Conservation (phyloP, 2,329 filamentous ascomycete genomes). For the Hypoxylon sp. region DNA sequence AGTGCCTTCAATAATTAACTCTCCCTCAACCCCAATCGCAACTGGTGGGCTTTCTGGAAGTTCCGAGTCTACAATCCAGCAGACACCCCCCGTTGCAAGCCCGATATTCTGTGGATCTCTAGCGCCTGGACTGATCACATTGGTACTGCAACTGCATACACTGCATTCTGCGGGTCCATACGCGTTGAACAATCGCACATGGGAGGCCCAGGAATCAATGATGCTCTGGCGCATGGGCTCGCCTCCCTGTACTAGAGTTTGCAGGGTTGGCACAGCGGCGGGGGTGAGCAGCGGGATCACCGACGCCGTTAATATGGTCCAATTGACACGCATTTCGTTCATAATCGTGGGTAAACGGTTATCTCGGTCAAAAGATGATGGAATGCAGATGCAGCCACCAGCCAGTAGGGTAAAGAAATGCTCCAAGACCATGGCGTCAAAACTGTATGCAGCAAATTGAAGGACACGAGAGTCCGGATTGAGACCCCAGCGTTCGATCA, state of each 20-base stretch:
- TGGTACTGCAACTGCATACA: background rate
- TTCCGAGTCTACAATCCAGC: conserved; percentile 10
- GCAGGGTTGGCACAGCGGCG: background rate
- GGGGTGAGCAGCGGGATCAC: background rate
- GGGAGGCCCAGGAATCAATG: background rate
- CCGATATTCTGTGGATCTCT: no score
- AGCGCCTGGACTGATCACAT: background rate
- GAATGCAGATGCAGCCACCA: background rate
- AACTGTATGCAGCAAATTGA: background rate
- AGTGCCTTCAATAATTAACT: conserved; percentile 5
- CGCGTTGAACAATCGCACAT: background rate
- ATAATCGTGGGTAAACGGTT: background rate
- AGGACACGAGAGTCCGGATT: background rate
- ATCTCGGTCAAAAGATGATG: background rate
- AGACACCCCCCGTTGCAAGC: no score
- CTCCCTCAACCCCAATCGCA: background rate
- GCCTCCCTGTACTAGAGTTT: background rate
- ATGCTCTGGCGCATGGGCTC: background rate
- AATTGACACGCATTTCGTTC: background rate
- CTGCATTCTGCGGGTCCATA: conserved; percentile 3
- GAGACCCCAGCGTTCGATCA: background rate
- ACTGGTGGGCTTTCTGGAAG: background rate
- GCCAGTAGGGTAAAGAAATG: background rate
- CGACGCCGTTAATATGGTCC: background rate
- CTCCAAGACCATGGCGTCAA: background rate